Conservation (phyloP, 108 stramenopile species). For the Fistulifera solaris region DNA sequence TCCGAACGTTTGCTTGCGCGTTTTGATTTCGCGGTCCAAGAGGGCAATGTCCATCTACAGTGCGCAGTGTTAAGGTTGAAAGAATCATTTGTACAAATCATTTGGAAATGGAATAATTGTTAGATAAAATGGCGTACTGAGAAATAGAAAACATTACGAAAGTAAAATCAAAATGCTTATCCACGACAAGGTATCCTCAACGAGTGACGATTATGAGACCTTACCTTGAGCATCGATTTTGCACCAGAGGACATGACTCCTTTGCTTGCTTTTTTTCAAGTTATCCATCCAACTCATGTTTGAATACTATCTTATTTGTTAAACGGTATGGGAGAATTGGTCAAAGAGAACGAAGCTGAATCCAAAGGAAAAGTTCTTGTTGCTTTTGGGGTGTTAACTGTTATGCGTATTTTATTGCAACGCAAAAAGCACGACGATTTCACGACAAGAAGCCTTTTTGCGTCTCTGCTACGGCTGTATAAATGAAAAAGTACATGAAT, state of each 20-base stretch:
- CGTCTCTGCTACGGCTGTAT: too few species aligned
- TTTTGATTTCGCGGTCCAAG: slow-evolving; percentile 84
- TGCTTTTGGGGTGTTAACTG: too few species aligned
- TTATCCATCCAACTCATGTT: slow-evolving; percentile 37
- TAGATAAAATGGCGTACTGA: not conserved
- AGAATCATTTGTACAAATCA: too few species aligned
- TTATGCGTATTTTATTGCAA: too few species aligned
- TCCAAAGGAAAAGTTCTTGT: too few species aligned
- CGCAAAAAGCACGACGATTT: too few species aligned
- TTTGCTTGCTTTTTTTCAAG: slow-evolving; percentile 41
- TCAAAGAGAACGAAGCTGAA: not conserved
- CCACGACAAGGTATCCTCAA: not conserved
- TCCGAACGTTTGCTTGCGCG: slow-evolving; percentile 73
- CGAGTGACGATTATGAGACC: slow-evolving; percentile 13
- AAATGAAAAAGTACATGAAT: too few species aligned
- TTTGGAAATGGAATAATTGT: not conserved
- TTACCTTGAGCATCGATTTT: slow-evolving; percentile 85
- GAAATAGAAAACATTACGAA: not conserved
- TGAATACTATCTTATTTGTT: not conserved
- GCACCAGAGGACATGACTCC: slow-evolving; percentile 70
- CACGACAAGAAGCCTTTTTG: too few species aligned
- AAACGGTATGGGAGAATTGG: not conserved
- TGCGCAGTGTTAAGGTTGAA: too few species aligned
- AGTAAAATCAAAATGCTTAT: not conserved
- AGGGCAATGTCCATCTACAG: slow-evolving; percentile 64